phyloP scores from a whole-genome alignment of 2,329 filamentous ascomycete species.

The Juglanconis juglandina region DNA sequence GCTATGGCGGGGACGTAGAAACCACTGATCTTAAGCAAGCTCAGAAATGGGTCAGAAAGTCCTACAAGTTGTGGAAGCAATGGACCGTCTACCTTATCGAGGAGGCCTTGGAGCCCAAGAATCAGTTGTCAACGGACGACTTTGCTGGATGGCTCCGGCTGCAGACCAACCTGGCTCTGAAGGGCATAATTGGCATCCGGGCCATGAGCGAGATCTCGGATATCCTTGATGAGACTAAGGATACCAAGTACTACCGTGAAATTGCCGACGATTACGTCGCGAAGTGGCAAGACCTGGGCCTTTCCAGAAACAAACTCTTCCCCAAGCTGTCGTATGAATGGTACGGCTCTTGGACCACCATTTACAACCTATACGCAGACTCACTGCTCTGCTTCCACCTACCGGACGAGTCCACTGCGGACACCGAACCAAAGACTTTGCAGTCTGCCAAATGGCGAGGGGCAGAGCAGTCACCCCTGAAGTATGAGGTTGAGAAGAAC shows the following conservation, averaged over 20 bases:
- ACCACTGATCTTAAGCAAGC: slow-evolving; percentile 43
- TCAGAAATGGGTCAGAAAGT: slow-evolving; percentile 41
- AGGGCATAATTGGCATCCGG: slow-evolving; percentile 74
- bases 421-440: neutral
- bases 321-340: slow-evolving; percentile 77
- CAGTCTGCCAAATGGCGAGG: slow-evolving; percentile 17
- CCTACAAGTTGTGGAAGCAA: slow-evolving; percentile 69
- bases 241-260: slow-evolving; percentile 59
- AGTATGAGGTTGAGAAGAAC: slow-evolving; percentile 20
- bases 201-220: slow-evolving; percentile 69
- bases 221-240: slow-evolving; percentile 53
- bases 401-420: slow-evolving; percentile 20
- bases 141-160: slow-evolving; percentile 73
- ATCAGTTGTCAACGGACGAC: slow-evolving; percentile 74
- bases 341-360: slow-evolving; percentile 78
- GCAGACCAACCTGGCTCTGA: slow-evolving; percentile 72
- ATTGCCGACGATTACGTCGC: slow-evolving; percentile 64
- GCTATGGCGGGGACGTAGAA: slow-evolving; percentile 32
- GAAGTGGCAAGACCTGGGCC: slow-evolving; percentile 68
- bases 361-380: slow-evolving; percentile 77
- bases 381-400: slow-evolving; percentile 75
- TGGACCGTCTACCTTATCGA: slow-evolving; percentile 73
- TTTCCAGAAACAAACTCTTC: slow-evolving; percentile 68
- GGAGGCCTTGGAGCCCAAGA: slow-evolving; percentile 65
- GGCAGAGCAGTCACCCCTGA: slow-evolving; percentile 20